A percentile compares a stretch with the other conserved stretches of the same genome.
Conservation (phyloP, 331 rosid species). For the Cydonia oblonga region DNA sequence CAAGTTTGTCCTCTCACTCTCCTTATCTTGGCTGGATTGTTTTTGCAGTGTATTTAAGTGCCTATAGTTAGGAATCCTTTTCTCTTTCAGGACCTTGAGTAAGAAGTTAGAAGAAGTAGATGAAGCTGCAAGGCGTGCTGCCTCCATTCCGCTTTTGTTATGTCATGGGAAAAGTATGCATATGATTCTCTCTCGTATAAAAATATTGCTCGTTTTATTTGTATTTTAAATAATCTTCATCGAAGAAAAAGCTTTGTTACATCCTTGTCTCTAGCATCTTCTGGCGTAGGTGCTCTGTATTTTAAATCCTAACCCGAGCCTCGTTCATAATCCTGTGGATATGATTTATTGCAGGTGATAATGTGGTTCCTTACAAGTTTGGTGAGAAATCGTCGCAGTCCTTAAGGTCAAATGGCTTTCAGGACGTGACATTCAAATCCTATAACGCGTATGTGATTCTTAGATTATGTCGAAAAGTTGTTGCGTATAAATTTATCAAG, state of each 20-base stretch:
- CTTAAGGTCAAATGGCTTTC: conserved; percentile 52
- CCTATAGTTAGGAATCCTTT: conserved; percentile 10
- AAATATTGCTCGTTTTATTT: neutral
- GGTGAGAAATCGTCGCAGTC: conserved; percentile 74
- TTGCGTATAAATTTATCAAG: neutral
- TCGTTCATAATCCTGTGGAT: neutral
- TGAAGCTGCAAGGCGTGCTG: conserved; percentile 57
- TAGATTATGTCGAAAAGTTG: neutral
- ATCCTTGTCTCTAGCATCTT: neutral
- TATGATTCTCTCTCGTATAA: neutral
- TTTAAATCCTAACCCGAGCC: neutral
- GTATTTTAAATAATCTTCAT: neutral
- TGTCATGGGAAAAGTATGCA: conserved; percentile 88
- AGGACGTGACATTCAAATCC: conserved; percentile 63
- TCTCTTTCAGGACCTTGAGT: conserved; percentile 53
- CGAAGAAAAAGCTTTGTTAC: neutral
- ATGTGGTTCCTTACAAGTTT: conserved; percentile 62
- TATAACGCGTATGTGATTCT: conserved; percentile 44
- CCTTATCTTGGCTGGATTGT: neutral
- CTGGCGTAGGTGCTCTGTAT: neutral
- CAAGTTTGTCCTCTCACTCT: conserved; percentile 40
- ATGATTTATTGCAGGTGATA: conserved; percentile 51
- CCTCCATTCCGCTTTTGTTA: conserved; percentile 72
- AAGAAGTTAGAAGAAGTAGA: conserved; percentile 49
- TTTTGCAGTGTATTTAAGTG: neutral